phyloP scores from a whole-genome alignment of 345 rosid genomes.

The Gossypium bickii region DNA sequence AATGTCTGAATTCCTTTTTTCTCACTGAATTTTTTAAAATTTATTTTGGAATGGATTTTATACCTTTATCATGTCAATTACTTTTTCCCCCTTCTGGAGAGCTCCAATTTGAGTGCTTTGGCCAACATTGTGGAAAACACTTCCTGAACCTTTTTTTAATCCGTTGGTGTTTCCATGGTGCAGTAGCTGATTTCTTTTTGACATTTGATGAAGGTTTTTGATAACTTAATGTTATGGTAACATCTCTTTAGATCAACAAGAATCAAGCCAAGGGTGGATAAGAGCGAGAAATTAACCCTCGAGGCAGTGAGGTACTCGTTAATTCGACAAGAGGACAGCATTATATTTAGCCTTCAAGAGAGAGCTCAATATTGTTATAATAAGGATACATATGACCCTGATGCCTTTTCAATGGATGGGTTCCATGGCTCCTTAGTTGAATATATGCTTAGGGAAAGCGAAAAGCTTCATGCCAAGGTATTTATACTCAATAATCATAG shows the following conservation, averaged over 20 bases:
- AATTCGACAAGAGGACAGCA: slow-evolving; percentile 90
- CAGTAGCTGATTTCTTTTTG: background rate
- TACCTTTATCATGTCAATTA: background rate
- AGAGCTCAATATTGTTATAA: slow-evolving; percentile 82
- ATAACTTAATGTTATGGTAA: background rate
- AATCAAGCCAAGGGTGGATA: slow-evolving; percentile 58
- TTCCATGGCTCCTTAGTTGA: slow-evolving; percentile 83
- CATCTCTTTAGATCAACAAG: slow-evolving; percentile 37
- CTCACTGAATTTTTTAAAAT: background rate
- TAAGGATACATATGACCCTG: slow-evolving; percentile 77
- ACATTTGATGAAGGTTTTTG: background rate
- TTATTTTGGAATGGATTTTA: background rate
- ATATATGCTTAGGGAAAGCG: slow-evolving; percentile 75
- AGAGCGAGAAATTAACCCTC: slow-evolving; percentile 63
- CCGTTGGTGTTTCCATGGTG: background rate
- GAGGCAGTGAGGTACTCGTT: slow-evolving; percentile 70
- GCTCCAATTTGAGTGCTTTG: background rate
- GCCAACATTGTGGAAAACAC: background rate
- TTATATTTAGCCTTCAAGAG: slow-evolving; percentile 72
- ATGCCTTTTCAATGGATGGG: slow-evolving; percentile 66
- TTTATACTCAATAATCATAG: slow-evolving; percentile 26
- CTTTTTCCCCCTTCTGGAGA: background rate
- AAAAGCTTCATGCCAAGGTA: slow-evolving; percentile 84
- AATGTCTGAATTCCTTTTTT: background rate
- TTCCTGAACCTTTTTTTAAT: background rate